Conservation (phyloP, 1,139 yeast species). For the Zygosaccharomyces sapae region DNA sequence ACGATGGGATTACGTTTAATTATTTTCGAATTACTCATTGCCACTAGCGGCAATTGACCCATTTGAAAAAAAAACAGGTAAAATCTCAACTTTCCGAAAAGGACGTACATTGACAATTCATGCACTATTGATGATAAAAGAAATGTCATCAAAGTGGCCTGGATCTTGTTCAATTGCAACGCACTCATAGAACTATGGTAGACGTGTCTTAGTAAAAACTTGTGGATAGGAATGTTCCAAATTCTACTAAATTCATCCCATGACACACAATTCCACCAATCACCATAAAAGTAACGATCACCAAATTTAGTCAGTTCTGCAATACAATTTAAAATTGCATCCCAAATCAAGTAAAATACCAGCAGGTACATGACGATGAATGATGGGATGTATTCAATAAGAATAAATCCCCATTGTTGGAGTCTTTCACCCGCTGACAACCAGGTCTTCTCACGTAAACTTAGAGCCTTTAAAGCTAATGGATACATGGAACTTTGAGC, state of each 20-base stretch:
- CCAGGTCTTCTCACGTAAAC: slow-evolving; percentile 47
- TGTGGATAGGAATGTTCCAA: slow-evolving; percentile 96
- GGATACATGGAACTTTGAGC: slow-evolving; percentile 83
- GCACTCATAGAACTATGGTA: slow-evolving; percentile 90
- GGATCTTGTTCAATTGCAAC: slow-evolving; percentile 55
- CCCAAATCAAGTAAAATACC: slow-evolving; percentile 90
- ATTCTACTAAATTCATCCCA: slow-evolving; percentile 93
- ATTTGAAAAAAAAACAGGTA: slow-evolving; percentile 77
- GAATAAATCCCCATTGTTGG: slow-evolving; percentile 52
- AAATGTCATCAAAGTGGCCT: slow-evolving; percentile 80
- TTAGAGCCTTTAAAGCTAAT: slow-evolving; percentile 56
- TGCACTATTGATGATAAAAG: slow-evolving; percentile 77
- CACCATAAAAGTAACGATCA: slow-evolving; percentile 88
- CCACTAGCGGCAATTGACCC: slow-evolving; percentile 62
- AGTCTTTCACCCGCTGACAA: slow-evolving; percentile 40
- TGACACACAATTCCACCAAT: slow-evolving; percentile 95
- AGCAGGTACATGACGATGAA: slow-evolving; percentile 69
- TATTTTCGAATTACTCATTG: slow-evolving; percentile 48
- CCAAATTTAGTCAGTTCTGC: slow-evolving; percentile 86
- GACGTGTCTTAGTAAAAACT: slow-evolving; percentile 83
- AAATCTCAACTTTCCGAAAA: slow-evolving; percentile 75
- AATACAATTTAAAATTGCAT: slow-evolving; percentile 77
- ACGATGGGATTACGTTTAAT: slow-evolving; percentile 54
- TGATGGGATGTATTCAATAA: slow-evolving; percentile 76
- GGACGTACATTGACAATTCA: slow-evolving; percentile 87